Percentiles rank a stretch among this genome's conserved stretches.
phyloP scores from a whole-genome alignment of 805 yeast species.

The Metschnikowia shivogae region DNA sequence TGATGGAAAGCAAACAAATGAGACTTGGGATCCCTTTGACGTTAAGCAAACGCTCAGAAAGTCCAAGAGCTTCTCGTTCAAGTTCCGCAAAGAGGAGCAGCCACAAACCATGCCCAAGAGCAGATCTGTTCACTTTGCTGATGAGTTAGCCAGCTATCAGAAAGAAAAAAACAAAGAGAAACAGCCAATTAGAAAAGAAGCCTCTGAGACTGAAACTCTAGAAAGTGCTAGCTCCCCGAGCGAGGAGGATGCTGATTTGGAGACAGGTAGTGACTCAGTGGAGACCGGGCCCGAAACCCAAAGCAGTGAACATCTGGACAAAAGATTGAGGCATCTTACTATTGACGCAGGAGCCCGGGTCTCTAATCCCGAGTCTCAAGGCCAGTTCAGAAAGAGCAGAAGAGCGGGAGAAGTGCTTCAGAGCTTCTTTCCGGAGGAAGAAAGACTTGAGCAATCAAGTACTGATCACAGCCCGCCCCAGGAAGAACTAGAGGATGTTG shows the following conservation, averaged over 20 bases:
- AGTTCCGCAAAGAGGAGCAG: not conserved
- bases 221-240: not conserved
- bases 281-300: too few species aligned
- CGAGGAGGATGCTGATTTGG: not conserved
- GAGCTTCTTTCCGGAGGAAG: slow-evolving; percentile 1
- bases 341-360: too few species aligned
- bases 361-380: not conserved
- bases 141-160: slow-evolving; percentile 11
- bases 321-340: too few species aligned
- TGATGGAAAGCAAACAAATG: not conserved
- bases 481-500: not conserved
- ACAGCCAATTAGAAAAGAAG: not conserved
- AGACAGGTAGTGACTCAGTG: not conserved
- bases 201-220: not conserved
- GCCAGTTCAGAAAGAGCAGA: not conserved
- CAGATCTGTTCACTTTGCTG: slow-evolving; percentile 18
- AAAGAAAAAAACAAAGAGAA: not conserved
- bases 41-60: slow-evolving; percentile 6
- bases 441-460: not conserved
- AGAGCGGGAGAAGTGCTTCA: slow-evolving; percentile 1
- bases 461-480: too few species aligned
- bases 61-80: slow-evolving; percentile 13
- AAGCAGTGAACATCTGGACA: too few species aligned
- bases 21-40: slow-evolving; percentile 13
- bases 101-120: slow-evolving; percentile 9